Percentiles rank a stretch among this genome's conserved stretches.
Conservation (phyloP, 306 rosid species). For the Sophora flavescens region DNA sequence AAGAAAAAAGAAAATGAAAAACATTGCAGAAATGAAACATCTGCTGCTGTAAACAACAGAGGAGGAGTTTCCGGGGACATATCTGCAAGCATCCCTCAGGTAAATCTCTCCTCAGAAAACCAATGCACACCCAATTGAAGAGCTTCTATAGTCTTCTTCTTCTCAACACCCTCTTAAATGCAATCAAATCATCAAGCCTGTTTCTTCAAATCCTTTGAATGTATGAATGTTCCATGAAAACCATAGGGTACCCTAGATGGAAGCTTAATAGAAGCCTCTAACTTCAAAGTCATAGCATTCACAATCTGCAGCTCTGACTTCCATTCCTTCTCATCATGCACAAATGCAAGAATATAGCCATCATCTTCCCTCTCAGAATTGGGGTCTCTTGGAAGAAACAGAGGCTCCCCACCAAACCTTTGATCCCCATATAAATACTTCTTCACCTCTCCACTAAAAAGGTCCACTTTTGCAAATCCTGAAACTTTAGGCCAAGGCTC, state of each 20-base stretch:
- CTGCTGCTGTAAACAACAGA: constrained; percentile 44
- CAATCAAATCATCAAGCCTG: constrained; percentile 52
- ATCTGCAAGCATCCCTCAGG: constrained; percentile 79
- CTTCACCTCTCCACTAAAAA: constrained; percentile 60
- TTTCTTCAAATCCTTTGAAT: constrained; percentile 62
- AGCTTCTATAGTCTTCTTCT: neutral
- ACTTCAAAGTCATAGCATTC: constrained; percentile 73
- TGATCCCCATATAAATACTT: constrained; percentile 70
- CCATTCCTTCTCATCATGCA: constrained; percentile 91
- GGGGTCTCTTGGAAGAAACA: constrained; percentile 68
- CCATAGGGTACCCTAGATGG: constrained; percentile 96
- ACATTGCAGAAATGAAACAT: constrained; percentile 31
- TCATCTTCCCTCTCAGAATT: constrained; percentile 68
- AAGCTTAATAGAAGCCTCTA: constrained; percentile 78
- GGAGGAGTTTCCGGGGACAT: constrained; percentile 84
- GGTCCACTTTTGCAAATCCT: constrained; percentile 86
- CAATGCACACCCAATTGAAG: neutral
- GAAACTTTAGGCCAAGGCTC: constrained; percentile 99
- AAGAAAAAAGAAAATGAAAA: neutral
- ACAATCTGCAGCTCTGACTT: constrained; percentile 79
- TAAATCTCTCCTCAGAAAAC: constrained; percentile 55
- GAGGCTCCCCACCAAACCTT: constrained; percentile 89
- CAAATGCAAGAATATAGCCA: constrained; percentile 80
- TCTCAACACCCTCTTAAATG: neutral
- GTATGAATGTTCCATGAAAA: constrained; percentile 92